These are phyloP conservation scores for Cyclostephanos tholiformis DNA, from an alignment of 108 stramenopile species.

Conservation along the genomic window DNA sequence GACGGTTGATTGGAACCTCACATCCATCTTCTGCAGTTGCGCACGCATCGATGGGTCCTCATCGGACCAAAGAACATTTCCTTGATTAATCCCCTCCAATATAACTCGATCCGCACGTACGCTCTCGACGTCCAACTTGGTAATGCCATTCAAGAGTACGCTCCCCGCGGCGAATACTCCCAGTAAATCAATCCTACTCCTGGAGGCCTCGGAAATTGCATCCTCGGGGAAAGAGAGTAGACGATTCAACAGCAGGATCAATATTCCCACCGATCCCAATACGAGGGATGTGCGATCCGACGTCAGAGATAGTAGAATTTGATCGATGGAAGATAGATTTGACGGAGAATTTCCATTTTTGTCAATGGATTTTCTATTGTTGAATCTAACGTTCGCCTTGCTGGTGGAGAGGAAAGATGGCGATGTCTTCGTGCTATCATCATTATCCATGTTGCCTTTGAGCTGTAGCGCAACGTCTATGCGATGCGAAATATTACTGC, in stretches of 20 bases:
- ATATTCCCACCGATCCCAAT: constrained; percentile 63
- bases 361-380: constrained; percentile 3
- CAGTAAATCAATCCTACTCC: constrained; percentile 65
- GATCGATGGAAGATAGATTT: constrained; percentile 33
- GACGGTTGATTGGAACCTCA: constrained; percentile 14
- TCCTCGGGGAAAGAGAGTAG: constrained; percentile 48
- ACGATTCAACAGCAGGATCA: constrained; percentile 59
- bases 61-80: constrained; percentile 37
- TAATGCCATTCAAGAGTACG: constrained; percentile 80
- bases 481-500: background rate
- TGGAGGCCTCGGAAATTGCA: constrained; percentile 29
- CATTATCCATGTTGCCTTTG: background rate
- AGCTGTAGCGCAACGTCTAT: background rate
- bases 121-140: constrained; percentile 75
- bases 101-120: constrained; percentile 69
- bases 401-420: constrained; percentile 31
- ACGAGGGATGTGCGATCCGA: constrained; percentile 75
- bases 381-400: constrained; percentile 31
- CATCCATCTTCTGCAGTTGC: constrained; percentile 3
- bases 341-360: constrained; percentile 6
- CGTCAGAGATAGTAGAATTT: constrained; percentile 32
- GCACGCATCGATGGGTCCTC: constrained; percentile 3
- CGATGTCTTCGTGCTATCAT: background rate
- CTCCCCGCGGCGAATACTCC: constrained; percentile 81
- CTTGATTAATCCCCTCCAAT: constrained; percentile 57